Base-by-base conservation (phyloP, 495 filamentous ascomycete species). In the Talaromyces stipitatus region DNA sequence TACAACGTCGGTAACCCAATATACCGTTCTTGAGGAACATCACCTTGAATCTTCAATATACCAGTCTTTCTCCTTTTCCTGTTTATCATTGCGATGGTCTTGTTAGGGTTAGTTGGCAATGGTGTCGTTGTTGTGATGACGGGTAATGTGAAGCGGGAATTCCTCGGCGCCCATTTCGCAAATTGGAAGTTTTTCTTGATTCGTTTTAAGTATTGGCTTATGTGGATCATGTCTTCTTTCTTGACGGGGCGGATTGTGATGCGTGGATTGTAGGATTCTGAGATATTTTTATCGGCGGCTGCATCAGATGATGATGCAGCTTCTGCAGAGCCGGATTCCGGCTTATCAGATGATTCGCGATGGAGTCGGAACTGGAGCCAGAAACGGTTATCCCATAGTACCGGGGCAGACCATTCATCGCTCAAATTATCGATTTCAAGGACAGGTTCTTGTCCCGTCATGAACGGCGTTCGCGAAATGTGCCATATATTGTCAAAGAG, bases 301-400 rank as follows among this genome's bases (percentile, higher is more conserved):
- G 33, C 27, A 46, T 6, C 1, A 43, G 23, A 18, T 27, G 53
- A 2, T 2, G 41, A 8, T 16, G 41, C 14, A 36, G 32, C 14
- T 4, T 36, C 33, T 36, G 14, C 14, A 16, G 33, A 36, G 16
- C 3, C 14, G 3, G n/a, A n/a, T n/a, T n/a, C n/a, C n/a, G 1
- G 5, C 5, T 20, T 41, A 6, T 41, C 36, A 41, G 36, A 61
- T 2, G 65, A 62, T 0, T 32, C 14, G 18, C 62, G 58, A 45
- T 14, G 24, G 12, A 65, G 9, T 55, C 64, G 60, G 10, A 90
- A 38, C 3, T 84, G 80, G 32, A 95, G 71, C 92, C 92, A 97
- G 72, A 80, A 96, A 8, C 92, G 81, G 9, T 86, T 81, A 66
- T 97, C 92, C 81, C 84, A 96, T 1, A 94, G 72, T 2, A 58